Base-by-base conservation (phyloP, 208 protist genomes). In the Zelonia costaricensis region DNA sequence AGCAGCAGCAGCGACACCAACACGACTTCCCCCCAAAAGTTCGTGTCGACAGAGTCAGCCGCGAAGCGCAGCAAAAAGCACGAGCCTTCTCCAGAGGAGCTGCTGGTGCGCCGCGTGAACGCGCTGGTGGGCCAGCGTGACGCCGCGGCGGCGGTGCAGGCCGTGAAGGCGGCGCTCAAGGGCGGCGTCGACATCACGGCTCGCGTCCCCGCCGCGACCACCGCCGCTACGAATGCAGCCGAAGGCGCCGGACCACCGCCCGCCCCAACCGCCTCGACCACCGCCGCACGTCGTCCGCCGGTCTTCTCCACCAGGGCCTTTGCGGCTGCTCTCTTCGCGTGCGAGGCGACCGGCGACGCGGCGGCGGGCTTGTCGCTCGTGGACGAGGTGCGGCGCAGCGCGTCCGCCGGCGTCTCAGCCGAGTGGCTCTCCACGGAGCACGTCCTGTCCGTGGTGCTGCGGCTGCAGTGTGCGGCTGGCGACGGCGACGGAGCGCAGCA, bases 401-500 rank as follows among this genome's bases (percentile, higher is more conserved):
- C 54, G 7, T 27, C 63, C 3, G 33, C 63, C 10, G 39, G 43
- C 3, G 49, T 46, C 6, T 47, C 57, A 13, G 9, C 55, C 6
- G 52, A 61, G 13, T 85, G 80, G 78, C 62, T 66, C 15, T 10
- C 40, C 5, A 74, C 88, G 22, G 83, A 93, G 57, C 84, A 77
- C 38, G 75, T 90, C 1, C 60, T 93, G 30, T 65, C 82, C 0
- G 80, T 84, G 6, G 47, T 82, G 20, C 63, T 93, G 35, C 82
- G 83, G 28, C 75, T 91, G 6, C 86, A 90, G 56, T 90, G 83
- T 39, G 51, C 61, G 27, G 65, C 64, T 0, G 76, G 64, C 0
- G 80, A 93, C 55, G 49, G 44, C 4, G 44, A 61, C 18, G 86
- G 43, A 1, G 82, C 83, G 10, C 70, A 44, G 40, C 80, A 81